Evolutionary conservation across 139 green algal species (phyloP).

Genomic region (Chlorella sp.): DNA sequence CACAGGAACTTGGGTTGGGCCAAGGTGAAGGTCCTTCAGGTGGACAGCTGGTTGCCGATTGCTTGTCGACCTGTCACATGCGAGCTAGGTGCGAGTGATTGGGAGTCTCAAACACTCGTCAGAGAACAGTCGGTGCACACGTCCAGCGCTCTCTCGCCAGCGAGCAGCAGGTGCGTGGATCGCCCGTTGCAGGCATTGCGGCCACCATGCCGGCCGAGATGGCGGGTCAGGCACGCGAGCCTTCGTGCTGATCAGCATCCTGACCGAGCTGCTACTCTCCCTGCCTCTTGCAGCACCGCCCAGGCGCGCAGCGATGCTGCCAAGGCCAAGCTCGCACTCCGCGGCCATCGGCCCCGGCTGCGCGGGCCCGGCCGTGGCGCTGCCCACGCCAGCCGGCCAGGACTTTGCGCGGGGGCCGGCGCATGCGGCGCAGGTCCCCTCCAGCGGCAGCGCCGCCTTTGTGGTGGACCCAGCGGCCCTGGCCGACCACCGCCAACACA

Average conservation of each 20-base stretch:
- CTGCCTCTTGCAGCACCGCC: neutral
- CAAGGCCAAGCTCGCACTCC: conserved; percentile 58
- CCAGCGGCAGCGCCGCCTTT: conserved; percentile 66
- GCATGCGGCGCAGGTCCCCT: conserved; percentile 47
- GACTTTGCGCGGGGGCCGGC: conserved; percentile 42
- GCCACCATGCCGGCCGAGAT: too few species aligned
- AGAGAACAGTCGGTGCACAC: too few species aligned
- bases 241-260: neutral
- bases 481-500: conserved; percentile 40
- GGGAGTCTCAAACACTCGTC: too few species aligned
- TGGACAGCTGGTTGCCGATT: too few species aligned
- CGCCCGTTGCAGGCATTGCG: neutral
- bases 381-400: conserved; percentile 45
- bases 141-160: too few species aligned
- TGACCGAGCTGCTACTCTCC: neutral
- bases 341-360: conserved; percentile 77
- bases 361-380: conserved; percentile 63
- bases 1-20: too few species aligned
- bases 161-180: too few species aligned
- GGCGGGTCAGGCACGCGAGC: too few species aligned
- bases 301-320: conserved; percentile 50
- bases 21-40: too few species aligned
- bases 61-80: too few species aligned
- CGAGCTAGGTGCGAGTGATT: too few species aligned
- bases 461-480: conserved; percentile 69